phyloP scores from a whole-genome alignment of 768 basidiomycete genomes.

The Agrocybe pediades region DNA sequence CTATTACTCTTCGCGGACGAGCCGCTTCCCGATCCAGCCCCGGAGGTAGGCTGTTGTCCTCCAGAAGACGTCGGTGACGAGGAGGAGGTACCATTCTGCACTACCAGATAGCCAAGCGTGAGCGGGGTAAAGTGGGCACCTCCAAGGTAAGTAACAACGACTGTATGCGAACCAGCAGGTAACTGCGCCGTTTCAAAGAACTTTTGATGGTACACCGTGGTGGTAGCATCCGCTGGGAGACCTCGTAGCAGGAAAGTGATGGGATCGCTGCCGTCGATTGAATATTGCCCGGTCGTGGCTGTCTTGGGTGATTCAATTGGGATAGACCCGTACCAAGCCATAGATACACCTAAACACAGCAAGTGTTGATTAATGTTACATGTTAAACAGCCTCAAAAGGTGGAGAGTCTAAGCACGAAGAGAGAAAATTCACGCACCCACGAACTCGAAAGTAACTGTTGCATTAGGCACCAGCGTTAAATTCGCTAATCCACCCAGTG shows the following conservation, averaged over 20 bases:
- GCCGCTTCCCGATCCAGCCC: neutral
- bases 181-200: conserved; percentile 12
- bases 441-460: conserved; percentile 22
- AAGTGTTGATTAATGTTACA: too few relatives aligned
- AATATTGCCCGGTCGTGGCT: conserved; percentile 18
- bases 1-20: too few relatives aligned
- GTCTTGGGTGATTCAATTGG: conserved; percentile 16
- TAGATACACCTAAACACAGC: conserved; percentile 17
- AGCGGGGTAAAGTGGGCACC: conserved; percentile 23
- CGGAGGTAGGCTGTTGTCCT: neutral
- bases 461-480: conserved; percentile 17
- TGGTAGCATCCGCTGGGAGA: conserved; percentile 4
- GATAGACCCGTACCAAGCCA: conserved; percentile 27
- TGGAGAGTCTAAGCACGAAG: too few relatives aligned
- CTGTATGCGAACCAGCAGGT: conserved; percentile 17
- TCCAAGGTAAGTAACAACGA: conserved; percentile 24
- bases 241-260: conserved; percentile 21
- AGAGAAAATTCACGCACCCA: too few relatives aligned
- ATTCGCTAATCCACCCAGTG: conserved; percentile 18
- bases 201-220: conserved; percentile 17
- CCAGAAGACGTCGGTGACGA: neutral
- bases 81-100: conserved; percentile 20
- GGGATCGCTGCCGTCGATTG: conserved; percentile 21
- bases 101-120: conserved; percentile 23
- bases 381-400: too few relatives aligned